Evolutionary conservation across 345 rosid species (phyloP), one percentile per base, ranked within the genome.

Genomic region (Erodium maritimum): DNA sequence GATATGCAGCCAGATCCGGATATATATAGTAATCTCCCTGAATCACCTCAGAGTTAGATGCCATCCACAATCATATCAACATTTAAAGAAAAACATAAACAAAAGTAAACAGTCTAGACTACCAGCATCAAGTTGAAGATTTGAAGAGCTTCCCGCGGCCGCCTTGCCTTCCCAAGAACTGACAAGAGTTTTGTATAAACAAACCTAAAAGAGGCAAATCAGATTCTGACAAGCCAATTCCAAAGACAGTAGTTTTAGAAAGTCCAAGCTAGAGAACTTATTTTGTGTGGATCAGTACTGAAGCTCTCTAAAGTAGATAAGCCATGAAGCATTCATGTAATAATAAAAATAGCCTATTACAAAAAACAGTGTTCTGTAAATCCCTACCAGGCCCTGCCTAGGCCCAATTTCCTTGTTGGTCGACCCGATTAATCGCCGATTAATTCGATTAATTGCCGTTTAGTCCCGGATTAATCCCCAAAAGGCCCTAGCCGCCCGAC

Each of bases 1-100:
- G 96, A 65, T 91, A 91, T 19, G 95, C 85, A 7, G 98, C 96
- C 80, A 91, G 80, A 73, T 88, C 96, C 23, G 96, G 98, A 79
- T 91, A 88, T 58, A 81, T 71, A 66, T 58, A 76, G 66, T 76
- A 71, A 66, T 91, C 87, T 67, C 78, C 90, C 98, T 88, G 77
- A 61, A 73, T 57, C 58, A 64, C 62, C 58, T 52, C 53, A 57
- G 50, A 33, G 62, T 63, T 61, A 70, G 69, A 69, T 71, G 65
- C 61, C 71, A 69, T 61, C 63, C 55, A 76, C 60, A 69, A 18
- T 57, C 55, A 37, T 53, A 33, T 19, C 34, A 25, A 33, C 34
- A 42, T 22, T 58, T 51, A 56, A 45, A 53, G 62, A 11, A 21
- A n/a, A 65, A 51, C 5, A 23, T 21, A 9, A 33, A 52, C 19